Evolutionary conservation across 2,329 filamentous ascomycete species (phyloP).

Genomic region (Fusarium incarnatum): DNA sequence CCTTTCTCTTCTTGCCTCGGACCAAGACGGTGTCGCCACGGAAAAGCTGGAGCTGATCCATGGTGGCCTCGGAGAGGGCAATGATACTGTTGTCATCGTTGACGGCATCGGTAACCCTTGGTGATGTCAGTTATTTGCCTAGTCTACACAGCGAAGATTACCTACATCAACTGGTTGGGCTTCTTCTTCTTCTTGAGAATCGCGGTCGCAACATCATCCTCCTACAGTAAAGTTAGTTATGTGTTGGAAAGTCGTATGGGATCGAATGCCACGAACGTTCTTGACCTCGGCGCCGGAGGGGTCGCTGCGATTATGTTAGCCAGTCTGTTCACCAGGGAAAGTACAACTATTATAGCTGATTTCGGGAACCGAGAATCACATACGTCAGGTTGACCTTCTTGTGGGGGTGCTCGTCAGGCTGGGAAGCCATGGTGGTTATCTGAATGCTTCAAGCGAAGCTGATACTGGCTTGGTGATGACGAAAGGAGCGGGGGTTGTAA

Average conservation of each 20-base stretch:
- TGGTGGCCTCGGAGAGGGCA: slow-evolving; percentile 96
- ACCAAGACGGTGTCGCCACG: slow-evolving; percentile 97
- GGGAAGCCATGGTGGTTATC: slow-evolving; percentile 73
- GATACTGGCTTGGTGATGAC: slow-evolving; percentile 40
- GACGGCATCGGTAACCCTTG: slow-evolving; percentile 94
- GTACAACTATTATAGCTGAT: background rate
- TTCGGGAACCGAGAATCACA: slow-evolving; percentile 49
- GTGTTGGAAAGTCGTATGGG: slow-evolving; percentile 27
- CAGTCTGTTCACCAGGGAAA: slow-evolving; percentile 14
- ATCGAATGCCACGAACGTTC: slow-evolving; percentile 69
- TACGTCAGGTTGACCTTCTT: slow-evolving; percentile 90
- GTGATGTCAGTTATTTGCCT: slow-evolving; percentile 41
- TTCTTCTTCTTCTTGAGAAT: slow-evolving; percentile 99
- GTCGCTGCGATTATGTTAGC: slow-evolving; percentile 72
- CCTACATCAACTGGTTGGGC: slow-evolving; percentile 97
- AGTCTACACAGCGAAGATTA: slow-evolving; percentile 32
- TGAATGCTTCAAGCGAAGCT: slow-evolving; percentile 47
- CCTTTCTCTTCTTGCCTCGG: slow-evolving; percentile 99
- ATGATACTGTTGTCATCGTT: slow-evolving; percentile 99
- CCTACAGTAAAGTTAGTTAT: slow-evolving; percentile 63
- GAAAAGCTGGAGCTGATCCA: slow-evolving; percentile 98
- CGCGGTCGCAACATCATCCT: slow-evolving; percentile 92
- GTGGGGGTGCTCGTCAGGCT: slow-evolving; percentile 67
- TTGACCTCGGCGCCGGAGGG: slow-evolving; percentile 88
- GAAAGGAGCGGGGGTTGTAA: slow-evolving; percentile 41